Evolutionary conservation across 805 yeast genomes (phyloP).

Genomic region (Kodamaea fukazawae): DNA sequence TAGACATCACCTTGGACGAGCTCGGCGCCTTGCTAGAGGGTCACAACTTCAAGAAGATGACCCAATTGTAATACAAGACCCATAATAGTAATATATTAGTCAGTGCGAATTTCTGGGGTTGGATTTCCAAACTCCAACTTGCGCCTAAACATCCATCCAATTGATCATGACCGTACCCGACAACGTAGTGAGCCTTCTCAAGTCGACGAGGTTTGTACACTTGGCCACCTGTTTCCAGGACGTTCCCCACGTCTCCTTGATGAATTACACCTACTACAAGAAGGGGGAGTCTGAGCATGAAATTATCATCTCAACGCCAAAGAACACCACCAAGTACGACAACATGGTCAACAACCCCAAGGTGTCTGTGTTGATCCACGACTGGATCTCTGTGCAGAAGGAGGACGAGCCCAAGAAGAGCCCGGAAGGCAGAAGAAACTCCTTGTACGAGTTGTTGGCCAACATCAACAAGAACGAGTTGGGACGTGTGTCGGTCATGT

Average conservation of each 20-base stretch:
- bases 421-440: conserved; percentile 18
- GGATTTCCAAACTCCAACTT: not conserved
- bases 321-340: conserved; percentile 66
- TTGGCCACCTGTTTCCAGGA: conserved; percentile 75
- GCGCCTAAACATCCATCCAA: not conserved
- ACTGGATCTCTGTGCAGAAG: conserved; percentile 67
- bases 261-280: conserved; percentile 77
- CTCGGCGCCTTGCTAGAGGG: conserved; percentile 32
- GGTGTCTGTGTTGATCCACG: conserved; percentile 84
- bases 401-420: conserved; percentile 12
- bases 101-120: not conserved
- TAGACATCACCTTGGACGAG: conserved; percentile 53
- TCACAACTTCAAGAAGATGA: conserved; percentile 20
- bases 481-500: conserved; percentile 77
- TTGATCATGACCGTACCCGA: conserved; percentile 28
- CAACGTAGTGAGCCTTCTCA: conserved; percentile 43
- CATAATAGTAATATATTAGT: not conserved
- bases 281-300: conserved; percentile 34
- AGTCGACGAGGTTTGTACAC: conserved; percentile 70
- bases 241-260: conserved; percentile 82
- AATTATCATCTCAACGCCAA: conserved; percentile 71
- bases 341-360: conserved; percentile 70
- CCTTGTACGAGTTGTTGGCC: conserved; percentile 52
- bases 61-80: conserved; percentile 15
- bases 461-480: conserved; percentile 77